Conservation (phyloP, 257 asterid genomes). For the Salvia hispanica region DNA sequence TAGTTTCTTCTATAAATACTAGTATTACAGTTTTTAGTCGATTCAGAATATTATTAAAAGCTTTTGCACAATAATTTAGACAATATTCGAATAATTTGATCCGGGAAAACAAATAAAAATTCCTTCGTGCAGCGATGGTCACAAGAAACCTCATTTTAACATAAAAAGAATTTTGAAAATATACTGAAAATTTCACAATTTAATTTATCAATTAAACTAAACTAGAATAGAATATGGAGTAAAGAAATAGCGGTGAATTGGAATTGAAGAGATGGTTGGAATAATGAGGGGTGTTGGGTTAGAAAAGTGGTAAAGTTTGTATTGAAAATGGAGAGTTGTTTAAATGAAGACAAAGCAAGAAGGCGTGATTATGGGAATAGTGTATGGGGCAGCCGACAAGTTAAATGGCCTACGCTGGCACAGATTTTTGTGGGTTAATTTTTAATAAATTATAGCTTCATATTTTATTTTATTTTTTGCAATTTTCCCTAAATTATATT, state of each 20-base stretch:
- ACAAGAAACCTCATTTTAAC: too few species aligned
- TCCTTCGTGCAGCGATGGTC: too few species aligned
- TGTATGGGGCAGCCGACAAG: slow-evolving; percentile 41
- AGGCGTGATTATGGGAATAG: slow-evolving; percentile 44
- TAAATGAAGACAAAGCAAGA: slow-evolving; percentile 51
- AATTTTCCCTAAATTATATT: background rate
- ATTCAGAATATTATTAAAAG: too few species aligned
- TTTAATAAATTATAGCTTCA: background rate
- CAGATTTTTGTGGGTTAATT: slow-evolving; percentile 4
- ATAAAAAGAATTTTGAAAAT: background rate
- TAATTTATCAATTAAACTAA: too few species aligned
- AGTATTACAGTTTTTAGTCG: too few species aligned
- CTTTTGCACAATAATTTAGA: too few species aligned
- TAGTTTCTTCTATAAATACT: too few species aligned
- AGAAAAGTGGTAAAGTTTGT: slow-evolving; percentile 41
- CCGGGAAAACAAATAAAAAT: too few species aligned
- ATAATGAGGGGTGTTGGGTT: slow-evolving; percentile 34
- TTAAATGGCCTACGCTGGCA: slow-evolving; percentile 30
- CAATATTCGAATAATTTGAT: too few species aligned
- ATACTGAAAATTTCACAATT: too few species aligned
- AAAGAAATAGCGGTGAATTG: slow-evolving; percentile 24
- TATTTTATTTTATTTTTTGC: background rate
- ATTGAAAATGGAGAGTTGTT: slow-evolving; percentile 42
- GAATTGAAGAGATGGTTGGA: slow-evolving; percentile 41
- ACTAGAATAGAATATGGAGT: background rate